phyloP scores from a whole-genome alignment of 805 yeast species.

The Saccharomycopsis vini region DNA sequence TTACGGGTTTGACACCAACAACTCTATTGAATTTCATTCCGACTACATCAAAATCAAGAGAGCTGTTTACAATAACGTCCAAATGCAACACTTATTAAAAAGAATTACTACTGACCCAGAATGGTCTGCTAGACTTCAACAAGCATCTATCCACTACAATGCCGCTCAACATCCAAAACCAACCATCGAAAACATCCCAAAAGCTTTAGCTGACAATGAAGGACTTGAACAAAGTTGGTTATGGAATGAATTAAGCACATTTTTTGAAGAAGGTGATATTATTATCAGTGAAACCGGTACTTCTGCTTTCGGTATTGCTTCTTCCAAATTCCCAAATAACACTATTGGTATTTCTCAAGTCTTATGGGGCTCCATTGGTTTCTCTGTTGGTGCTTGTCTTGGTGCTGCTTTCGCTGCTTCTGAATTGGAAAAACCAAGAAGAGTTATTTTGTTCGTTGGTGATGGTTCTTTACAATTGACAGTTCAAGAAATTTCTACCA shows the following conservation, averaged over 20 bases:
- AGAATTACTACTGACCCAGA: not conserved
- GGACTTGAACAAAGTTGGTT: conserved; percentile 33
- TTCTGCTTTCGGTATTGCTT: conserved; percentile 62
- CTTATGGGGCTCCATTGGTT: conserved; percentile 81
- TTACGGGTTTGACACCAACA: conserved; percentile 18
- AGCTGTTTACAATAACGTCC: conserved; percentile 43
- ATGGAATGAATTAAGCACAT: conserved; percentile 42
- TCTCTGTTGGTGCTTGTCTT: conserved; percentile 76
- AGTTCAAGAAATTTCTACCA: conserved; percentile 54
- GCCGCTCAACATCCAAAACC: conserved; percentile 13
- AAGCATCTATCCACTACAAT: conserved; percentile 27
- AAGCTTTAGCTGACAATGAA: conserved; percentile 22
- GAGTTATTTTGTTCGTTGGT: conserved; percentile 55
- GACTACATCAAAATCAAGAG: conserved; percentile 42
- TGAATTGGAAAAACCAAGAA: conserved; percentile 35
- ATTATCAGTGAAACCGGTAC: conserved; percentile 81
- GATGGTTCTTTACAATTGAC: conserved; percentile 65
- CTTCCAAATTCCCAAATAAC: conserved; percentile 53
- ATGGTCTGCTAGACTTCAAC: conserved; percentile 18
- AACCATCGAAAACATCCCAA: conserved; percentile 36
- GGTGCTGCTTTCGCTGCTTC: conserved; percentile 72
- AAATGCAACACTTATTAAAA: conserved; percentile 26
- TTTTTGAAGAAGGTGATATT: conserved; percentile 54
- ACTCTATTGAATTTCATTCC: conserved; percentile 34
- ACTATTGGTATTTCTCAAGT: conserved; percentile 52